phyloP scores from a whole-genome alignment of 2,329 filamentous ascomycete genomes.

The Dothistroma septosporum region DNA sequence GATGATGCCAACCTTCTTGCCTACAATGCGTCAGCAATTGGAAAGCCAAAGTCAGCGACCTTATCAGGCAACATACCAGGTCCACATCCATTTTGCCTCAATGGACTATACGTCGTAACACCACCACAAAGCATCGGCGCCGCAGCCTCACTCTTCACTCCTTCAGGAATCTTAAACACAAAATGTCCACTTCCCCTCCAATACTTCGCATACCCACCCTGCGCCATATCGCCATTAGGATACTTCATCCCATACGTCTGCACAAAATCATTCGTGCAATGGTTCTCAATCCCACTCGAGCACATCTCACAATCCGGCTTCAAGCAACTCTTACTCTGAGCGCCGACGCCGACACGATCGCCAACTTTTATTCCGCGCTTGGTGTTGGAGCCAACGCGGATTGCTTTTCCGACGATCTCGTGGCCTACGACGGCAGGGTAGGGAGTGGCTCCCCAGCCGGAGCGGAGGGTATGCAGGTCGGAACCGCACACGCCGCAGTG shows the following conservation, averaged over 20 bases:
- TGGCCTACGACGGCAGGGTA: constrained; percentile 36
- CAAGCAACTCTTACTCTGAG: constrained; percentile 47
- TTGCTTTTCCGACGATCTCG: constrained; percentile 35
- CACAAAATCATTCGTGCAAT: constrained; percentile 25
- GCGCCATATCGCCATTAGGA: constrained; percentile 43
- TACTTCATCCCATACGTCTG: constrained; percentile 11
- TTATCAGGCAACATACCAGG: constrained; percentile 35
- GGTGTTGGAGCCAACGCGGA: constrained; percentile 33
- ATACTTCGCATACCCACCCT: constrained; percentile 60
- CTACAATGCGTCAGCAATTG: constrained; percentile 35
- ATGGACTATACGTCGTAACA: constrained; percentile 66
- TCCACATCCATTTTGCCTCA: constrained; percentile 63
- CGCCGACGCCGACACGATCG: constrained; percentile 49
- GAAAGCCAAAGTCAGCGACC: too few relatives aligned
- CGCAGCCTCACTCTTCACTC: constrained; percentile 47
- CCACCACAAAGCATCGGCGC: constrained; percentile 75
- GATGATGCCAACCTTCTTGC: constrained; percentile 66
- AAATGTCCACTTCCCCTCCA: constrained; percentile 53
- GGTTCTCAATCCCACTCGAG: constrained; percentile 34
- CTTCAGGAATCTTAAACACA: constrained; percentile 53
- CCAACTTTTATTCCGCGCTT: constrained; percentile 33
- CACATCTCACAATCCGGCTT: constrained; percentile 51
- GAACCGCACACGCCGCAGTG: constrained; percentile 38
- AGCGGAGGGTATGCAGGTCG: constrained; percentile 33
- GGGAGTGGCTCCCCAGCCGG: constrained; percentile 43